phyloP scores from a whole-genome alignment of 1,139 yeast species.

The Oligophagozyma castellii region DNA sequence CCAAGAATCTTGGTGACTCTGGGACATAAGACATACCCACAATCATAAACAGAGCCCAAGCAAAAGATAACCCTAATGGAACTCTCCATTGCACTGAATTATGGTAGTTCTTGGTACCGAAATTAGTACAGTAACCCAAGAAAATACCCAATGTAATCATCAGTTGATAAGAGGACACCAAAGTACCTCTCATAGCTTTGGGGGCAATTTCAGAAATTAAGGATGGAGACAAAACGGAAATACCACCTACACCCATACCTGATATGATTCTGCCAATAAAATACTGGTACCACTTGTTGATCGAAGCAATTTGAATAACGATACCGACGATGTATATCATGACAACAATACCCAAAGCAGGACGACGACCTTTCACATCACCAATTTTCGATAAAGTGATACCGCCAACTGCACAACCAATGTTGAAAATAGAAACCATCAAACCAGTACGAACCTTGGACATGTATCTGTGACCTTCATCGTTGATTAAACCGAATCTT shows the following conservation, averaged over 20 bases:
- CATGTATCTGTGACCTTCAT: conserved; percentile 27
- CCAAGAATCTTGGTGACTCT: conserved; percentile 64
- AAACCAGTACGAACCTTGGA: conserved; percentile 46
- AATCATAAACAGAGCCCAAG: conserved; percentile 30
- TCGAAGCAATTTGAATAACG: conserved; percentile 46
- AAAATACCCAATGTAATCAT: conserved; percentile 51
- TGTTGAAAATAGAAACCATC: conserved; percentile 51
- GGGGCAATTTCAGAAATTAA: conserved; percentile 56
- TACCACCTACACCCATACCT: conserved; percentile 52
- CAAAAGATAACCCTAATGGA: conserved; percentile 39
- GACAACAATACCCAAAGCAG: conserved; percentile 41
- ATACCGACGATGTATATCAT: conserved; percentile 47
- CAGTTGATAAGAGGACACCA: conserved; percentile 49
- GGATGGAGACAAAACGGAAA: conserved; percentile 48
- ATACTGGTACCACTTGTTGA: conserved; percentile 36
- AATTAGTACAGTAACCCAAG: conserved; percentile 48
- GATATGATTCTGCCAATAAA: conserved; percentile 49
- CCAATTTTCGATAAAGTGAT: conserved; percentile 38
- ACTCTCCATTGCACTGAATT: conserved; percentile 47
- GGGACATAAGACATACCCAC: conserved; percentile 56
- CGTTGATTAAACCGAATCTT: conserved; percentile 32
- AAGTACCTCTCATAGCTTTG: conserved; percentile 52
- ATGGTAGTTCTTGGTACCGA: conserved; percentile 37
- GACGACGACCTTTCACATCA: conserved; percentile 48
- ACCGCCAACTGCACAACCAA: conserved; percentile 58